Evolutionary conservation across 2,329 filamentous ascomycete species (phyloP).

Genomic region (Beauveria rudraprayagi): DNA sequence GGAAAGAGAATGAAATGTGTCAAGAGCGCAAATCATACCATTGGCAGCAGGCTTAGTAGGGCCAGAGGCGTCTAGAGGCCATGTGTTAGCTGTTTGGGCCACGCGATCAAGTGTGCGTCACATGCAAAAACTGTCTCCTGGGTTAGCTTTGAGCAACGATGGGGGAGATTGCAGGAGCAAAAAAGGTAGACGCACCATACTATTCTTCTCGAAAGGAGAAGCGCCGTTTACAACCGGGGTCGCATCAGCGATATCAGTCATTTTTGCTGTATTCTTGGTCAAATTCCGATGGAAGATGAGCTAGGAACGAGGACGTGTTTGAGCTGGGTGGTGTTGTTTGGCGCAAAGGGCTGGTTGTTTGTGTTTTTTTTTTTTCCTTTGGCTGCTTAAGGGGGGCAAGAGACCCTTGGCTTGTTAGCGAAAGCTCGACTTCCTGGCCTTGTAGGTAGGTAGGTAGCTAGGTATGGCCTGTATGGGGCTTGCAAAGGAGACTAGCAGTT

Average conservation of each 20-base stretch:
- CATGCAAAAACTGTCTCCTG: slow-evolving; percentile 12
- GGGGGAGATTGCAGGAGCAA: neutral
- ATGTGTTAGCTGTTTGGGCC: slow-evolving; percentile 9
- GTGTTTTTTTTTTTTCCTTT: slow-evolving; percentile 4
- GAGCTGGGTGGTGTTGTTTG: slow-evolving; percentile 5
- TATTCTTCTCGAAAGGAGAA: slow-evolving; percentile 38
- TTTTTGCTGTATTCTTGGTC: slow-evolving; percentile 17
- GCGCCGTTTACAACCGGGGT: slow-evolving; percentile 36
- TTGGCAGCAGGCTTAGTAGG: slow-evolving; percentile 17
- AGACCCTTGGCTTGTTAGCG: slow-evolving; percentile 9
- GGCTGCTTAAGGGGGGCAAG: slow-evolving; percentile 10
- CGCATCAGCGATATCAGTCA: slow-evolving; percentile 35
- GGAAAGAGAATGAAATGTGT: neutral
- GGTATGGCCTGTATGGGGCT: neutral
- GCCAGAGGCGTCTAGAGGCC: slow-evolving; percentile 7
- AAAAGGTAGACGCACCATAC: slow-evolving; percentile 39
- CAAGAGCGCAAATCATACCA: slow-evolving; percentile 22
- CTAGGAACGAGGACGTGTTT: neutral
- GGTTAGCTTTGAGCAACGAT: slow-evolving; percentile 9
- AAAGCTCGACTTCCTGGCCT: neutral
- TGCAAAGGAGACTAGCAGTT: neutral
- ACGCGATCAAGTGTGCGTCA: slow-evolving; percentile 10
- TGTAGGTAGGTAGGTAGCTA: too few species aligned
- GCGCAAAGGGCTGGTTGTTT: neutral
- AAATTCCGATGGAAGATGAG: neutral